Evolutionary conservation across 306 rosid species (phyloP).

Genomic region (Sophora flavescens): DNA sequence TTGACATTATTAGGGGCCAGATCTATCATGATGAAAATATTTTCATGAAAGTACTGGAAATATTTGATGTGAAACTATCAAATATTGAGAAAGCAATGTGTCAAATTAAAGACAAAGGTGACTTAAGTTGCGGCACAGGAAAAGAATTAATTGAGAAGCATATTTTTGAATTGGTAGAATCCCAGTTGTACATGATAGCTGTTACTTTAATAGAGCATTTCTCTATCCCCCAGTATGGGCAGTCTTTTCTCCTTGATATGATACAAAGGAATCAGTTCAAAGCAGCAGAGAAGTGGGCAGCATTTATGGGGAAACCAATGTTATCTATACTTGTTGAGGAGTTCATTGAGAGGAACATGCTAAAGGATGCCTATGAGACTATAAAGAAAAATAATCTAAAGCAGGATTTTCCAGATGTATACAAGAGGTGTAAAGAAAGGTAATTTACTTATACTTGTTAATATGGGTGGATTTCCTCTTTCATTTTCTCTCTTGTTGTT

Average conservation of each 20-base stretch:
- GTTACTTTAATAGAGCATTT: slow-evolving; percentile 86
- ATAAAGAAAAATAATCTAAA: slow-evolving; percentile 79
- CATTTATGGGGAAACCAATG: slow-evolving; percentile 86
- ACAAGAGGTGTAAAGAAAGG: slow-evolving; percentile 87
- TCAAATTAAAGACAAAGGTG: slow-evolving; percentile 52
- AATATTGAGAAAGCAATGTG: slow-evolving; percentile 71
- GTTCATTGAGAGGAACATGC: slow-evolving; percentile 69
- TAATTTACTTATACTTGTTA: slow-evolving; percentile 43
- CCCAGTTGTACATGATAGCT: slow-evolving; percentile 71
- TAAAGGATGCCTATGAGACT: slow-evolving; percentile 74
- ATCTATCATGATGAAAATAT: slow-evolving; percentile 76
- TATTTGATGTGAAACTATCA: slow-evolving; percentile 67
- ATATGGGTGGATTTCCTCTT: slow-evolving; percentile 30
- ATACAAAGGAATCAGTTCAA: slow-evolving; percentile 70
- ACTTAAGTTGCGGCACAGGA: slow-evolving; percentile 59
- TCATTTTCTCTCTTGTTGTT: slow-evolving; percentile 22
- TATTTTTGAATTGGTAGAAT: slow-evolving; percentile 64
- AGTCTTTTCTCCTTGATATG: slow-evolving; percentile 79
- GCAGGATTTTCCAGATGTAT: slow-evolving; percentile 82
- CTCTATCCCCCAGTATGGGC: slow-evolving; percentile 65
- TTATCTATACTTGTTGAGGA: slow-evolving; percentile 72
- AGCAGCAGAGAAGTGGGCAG: slow-evolving; percentile 98
- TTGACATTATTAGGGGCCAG: slow-evolving; percentile 75
- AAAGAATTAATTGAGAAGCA: slow-evolving; percentile 65
- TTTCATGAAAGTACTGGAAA: slow-evolving; percentile 74